phyloP scores from a whole-genome alignment of 2,329 filamentous ascomycete genomes.

The Sporothrix brunneoviolacea region DNA sequence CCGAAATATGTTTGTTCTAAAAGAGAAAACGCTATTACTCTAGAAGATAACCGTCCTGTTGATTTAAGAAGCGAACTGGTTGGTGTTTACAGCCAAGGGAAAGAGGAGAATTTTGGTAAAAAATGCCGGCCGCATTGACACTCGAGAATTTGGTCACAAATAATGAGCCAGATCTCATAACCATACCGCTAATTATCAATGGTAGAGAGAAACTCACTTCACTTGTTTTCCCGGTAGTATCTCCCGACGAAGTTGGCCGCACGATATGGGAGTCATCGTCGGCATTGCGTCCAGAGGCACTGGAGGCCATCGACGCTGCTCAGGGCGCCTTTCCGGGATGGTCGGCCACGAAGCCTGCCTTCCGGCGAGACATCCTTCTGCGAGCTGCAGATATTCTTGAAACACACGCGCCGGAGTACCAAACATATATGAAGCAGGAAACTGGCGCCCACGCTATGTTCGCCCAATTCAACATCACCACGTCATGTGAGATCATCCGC shows the following conservation, averaged over 20 bases:
- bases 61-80: too few species aligned
- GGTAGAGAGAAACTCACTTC: slow-evolving; percentile 24
- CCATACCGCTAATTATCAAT: slow-evolving; percentile 27
- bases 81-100: too few species aligned
- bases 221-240: slow-evolving; percentile 23
- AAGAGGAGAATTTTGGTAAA: too few species aligned
- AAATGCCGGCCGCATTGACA: too few species aligned
- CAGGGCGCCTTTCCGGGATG: slow-evolving; percentile 63
- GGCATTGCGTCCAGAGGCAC: slow-evolving; percentile 24
- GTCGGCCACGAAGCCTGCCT: slow-evolving; percentile 53
- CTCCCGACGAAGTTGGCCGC: slow-evolving; percentile 25
- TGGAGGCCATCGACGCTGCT: slow-evolving; percentile 37
- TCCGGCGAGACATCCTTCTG: slow-evolving; percentile 63
- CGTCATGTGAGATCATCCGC: slow-evolving; percentile 31
- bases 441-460: slow-evolving; percentile 34
- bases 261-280: slow-evolving; percentile 23
- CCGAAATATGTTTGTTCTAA: too few species aligned
- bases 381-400: slow-evolving; percentile 61
- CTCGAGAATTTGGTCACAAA: too few species aligned
- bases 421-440: slow-evolving; percentile 49
- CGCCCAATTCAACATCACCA: slow-evolving; percentile 34
- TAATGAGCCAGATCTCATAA: too few species aligned
- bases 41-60: too few species aligned
- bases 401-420: slow-evolving; percentile 52
- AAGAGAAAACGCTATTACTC: too few species aligned